phyloP scores from a whole-genome alignment of 2,329 filamentous ascomycete genomes.

The Zasmidium cellare region DNA sequence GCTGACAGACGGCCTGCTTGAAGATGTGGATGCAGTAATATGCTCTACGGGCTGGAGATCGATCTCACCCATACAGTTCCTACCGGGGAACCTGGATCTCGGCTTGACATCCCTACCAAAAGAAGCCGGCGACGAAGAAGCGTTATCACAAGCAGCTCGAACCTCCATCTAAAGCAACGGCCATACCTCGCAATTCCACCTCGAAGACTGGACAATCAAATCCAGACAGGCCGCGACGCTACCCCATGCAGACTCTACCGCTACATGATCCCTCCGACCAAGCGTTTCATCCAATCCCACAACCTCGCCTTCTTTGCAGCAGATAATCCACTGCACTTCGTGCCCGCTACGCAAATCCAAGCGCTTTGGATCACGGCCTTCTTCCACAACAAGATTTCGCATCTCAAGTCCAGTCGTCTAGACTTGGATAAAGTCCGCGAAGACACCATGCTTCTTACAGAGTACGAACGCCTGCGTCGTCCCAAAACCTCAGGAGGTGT shows the following conservation, averaged over 20 bases:
- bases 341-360: slow-evolving; percentile 3
- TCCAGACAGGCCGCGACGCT: neutral
- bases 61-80: neutral
- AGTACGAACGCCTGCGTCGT: slow-evolving; percentile 2
- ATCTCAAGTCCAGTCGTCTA: neutral
- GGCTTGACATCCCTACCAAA: neutral
- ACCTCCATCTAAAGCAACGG: neutral
- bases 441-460: slow-evolving; percentile 4
- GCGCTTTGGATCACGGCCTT: slow-evolving; percentile 15
- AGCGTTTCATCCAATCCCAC: neutral
- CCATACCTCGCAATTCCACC: neutral
- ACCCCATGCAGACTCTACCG: slow-evolving; percentile 4
- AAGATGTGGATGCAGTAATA: neutral
- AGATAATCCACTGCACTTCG: slow-evolving; percentile 6
- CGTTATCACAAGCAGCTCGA: neutral
- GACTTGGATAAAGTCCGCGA: neutral
- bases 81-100: neutral
- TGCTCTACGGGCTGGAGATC: neutral
- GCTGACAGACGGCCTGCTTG: neutral
- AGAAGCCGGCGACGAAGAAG: neutral
- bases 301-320: slow-evolving; percentile 8
- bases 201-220: neutral
- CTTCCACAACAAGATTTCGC: slow-evolving; percentile 1
- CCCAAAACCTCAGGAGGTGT: neutral
- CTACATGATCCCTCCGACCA: slow-evolving; percentile 1